These are phyloP conservation scores for Flaveria brownii DNA, from an alignment of 129 eudicot species.

Conservation along the genomic window DNA sequence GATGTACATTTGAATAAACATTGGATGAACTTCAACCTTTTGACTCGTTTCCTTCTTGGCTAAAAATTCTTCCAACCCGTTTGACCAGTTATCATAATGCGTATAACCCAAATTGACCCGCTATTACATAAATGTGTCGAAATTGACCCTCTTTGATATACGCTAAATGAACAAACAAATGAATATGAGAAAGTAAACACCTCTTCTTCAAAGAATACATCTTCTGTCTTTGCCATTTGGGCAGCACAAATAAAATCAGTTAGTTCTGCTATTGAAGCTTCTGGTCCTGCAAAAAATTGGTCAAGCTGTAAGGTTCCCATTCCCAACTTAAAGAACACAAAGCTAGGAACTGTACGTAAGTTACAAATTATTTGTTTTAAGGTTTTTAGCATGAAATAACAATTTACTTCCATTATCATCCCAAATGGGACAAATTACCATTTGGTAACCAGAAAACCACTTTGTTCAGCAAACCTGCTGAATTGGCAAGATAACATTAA, in stretches of 20 bases:
- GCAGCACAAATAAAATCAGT: slow-evolving; percentile 81
- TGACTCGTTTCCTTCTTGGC: not conserved
- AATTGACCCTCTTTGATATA: not conserved
- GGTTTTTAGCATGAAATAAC: not conserved
- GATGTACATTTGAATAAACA: slow-evolving; percentile 2
- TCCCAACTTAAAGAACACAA: slow-evolving; percentile 12
- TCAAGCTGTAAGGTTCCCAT: not conserved
- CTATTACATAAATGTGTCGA: not conserved
- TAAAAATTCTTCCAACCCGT: not conserved
- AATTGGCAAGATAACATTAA: not conserved
- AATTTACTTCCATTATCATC: not conserved
- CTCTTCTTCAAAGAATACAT: slow-evolving; percentile 49
- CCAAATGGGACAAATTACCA: not conserved
- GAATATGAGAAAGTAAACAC: slow-evolving; percentile 24
- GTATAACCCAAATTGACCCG: not conserved
- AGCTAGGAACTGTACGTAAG: not conserved
- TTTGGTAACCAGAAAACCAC: not conserved
- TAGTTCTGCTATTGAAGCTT: slow-evolving; percentile 53
- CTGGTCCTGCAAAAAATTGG: slow-evolving; percentile 52
- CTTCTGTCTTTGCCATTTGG: slow-evolving; percentile 65
- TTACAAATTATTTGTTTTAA: not conserved
- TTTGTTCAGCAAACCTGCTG: not conserved
- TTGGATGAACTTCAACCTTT: not conserved
- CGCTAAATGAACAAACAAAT: not conserved
- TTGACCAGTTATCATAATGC: not conserved